Percentiles rank a stretch among this genome's conserved stretches.
Evolutionary conservation across 1,139 yeast genomes (phyloP).

Genomic region (Pichia sp.): DNA sequence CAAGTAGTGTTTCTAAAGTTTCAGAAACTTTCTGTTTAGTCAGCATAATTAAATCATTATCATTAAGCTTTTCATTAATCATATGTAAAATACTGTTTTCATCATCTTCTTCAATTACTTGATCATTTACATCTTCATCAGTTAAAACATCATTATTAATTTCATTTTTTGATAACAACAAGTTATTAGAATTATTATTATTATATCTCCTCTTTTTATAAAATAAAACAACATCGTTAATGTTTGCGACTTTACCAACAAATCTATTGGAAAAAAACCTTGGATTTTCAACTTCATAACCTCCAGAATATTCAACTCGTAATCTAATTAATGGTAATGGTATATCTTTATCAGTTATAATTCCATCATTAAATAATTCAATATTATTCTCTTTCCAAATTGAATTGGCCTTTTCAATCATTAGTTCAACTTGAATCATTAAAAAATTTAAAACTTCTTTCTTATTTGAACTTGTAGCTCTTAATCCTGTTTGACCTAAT

Average conservation of each 20-base stretch:
- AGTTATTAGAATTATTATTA: constrained; percentile 9
- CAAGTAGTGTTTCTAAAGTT: constrained; percentile 68
- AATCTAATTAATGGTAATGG: constrained; percentile 80
- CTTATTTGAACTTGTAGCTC: constrained; percentile 60
- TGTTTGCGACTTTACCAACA: constrained; percentile 87
- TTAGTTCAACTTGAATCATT: constrained; percentile 54
- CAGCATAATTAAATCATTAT: constrained; percentile 61
- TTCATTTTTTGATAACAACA: constrained; percentile 1
- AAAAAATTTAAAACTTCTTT: constrained; percentile 58
- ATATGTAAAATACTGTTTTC: constrained; percentile 47
- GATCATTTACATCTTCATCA: constrained; percentile 23
- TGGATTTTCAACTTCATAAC: constrained; percentile 87
- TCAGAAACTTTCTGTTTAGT: constrained; percentile 72
- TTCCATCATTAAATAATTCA: constrained; percentile 22
- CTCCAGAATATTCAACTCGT: constrained; percentile 85
- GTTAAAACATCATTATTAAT: constrained; percentile 17
- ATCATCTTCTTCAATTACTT: constrained; percentile 29
- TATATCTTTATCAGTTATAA: constrained; percentile 22
- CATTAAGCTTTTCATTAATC: constrained; percentile 54
- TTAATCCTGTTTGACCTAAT: constrained; percentile 47
- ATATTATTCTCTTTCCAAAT: constrained; percentile 42
- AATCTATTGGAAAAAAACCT: constrained; percentile 83
- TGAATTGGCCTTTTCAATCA: constrained; percentile 54
- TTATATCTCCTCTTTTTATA: constrained; percentile 40
- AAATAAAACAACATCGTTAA: constrained; percentile 75